Percentiles rank a stretch among this genome's conserved stretches.
Evolutionary conservation across 1,139 yeast genomes (phyloP).

Genomic region (Geotrichum candidum): DNA sequence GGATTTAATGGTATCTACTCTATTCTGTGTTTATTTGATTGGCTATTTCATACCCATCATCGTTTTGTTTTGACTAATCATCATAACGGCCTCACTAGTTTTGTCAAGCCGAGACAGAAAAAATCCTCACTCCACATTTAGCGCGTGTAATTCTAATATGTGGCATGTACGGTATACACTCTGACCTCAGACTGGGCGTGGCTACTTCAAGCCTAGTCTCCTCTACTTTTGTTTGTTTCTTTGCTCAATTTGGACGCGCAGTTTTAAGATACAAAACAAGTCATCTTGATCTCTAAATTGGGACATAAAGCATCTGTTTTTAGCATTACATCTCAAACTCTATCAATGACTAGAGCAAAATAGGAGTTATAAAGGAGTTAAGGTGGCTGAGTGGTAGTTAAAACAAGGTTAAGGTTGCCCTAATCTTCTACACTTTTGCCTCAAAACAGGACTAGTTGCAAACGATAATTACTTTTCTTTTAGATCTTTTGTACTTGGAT

Average conservation of each 20-base stretch:
- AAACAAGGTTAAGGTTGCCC: neutral
- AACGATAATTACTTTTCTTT: neutral
- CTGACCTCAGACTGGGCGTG: neutral
- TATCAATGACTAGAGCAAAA: too few species aligned
- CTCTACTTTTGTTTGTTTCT: neutral
- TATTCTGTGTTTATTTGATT: too few species aligned
- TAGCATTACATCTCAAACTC: too few species aligned
- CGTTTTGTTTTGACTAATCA: neutral
- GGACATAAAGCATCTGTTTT: neutral
- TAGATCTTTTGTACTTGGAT: neutral
- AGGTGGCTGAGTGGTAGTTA: neutral
- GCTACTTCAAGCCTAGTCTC: neutral
- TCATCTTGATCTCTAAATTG: neutral
- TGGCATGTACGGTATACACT: neutral
- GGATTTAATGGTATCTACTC: too few species aligned
- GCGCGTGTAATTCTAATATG: neutral
- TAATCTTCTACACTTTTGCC: too few species aligned
- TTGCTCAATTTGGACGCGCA: neutral
- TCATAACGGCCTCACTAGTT: neutral
- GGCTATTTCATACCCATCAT: too few species aligned
- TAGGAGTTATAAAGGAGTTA: neutral
- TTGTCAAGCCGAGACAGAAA: too few species aligned
- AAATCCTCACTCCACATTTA: neutral
- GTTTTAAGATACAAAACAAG: neutral
- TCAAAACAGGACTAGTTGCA: neutral